phyloP scores from a whole-genome alignment of 768 basidiomycete genomes.

The Lactarius hengduanensis region DNA sequence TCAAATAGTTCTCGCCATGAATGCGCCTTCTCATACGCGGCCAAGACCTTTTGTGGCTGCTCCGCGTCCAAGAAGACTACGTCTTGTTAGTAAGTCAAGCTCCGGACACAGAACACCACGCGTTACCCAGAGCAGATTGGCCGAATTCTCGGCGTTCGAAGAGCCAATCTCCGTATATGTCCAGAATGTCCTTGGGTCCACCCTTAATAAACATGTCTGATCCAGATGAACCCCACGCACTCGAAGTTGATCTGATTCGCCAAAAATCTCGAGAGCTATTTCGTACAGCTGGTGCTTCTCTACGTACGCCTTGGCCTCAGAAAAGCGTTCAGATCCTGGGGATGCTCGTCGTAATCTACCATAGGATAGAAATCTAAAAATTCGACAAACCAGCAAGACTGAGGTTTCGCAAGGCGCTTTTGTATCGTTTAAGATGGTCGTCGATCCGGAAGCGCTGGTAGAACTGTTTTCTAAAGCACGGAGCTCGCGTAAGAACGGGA shows the following conservation, averaged over 20 bases:
- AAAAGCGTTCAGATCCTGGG: slow-evolving; percentile 66
- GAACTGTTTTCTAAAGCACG: slow-evolving; percentile 70
- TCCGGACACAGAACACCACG: no score
- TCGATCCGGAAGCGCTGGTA: slow-evolving; percentile 93
- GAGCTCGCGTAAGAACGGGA: slow-evolving; percentile 93
- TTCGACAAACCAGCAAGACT: slow-evolving; percentile 56
- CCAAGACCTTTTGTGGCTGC: slow-evolving; percentile 70
- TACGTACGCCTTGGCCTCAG: slow-evolving; percentile 77
- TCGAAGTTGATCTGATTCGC: slow-evolving; percentile 56
- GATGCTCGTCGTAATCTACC: neutral
- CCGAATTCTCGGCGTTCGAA: slow-evolving; percentile 81
- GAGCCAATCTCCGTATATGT: slow-evolving; percentile 82
- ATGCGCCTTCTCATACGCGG: slow-evolving; percentile 81
- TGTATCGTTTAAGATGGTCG: slow-evolving; percentile 78
- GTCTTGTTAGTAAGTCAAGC: slow-evolving; percentile 5
- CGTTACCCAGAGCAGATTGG: slow-evolving; percentile 77
- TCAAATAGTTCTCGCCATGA: slow-evolving; percentile 94
- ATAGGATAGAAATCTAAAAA: neutral
- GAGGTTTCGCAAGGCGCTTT: slow-evolving; percentile 73
- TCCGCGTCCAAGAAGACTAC: slow-evolving; percentile 73
- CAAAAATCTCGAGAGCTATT: slow-evolving; percentile 73
- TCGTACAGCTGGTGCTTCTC: slow-evolving; percentile 76
- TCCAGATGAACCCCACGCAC: slow-evolving; percentile 40
- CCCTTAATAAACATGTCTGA: neutral
- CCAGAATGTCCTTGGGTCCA: slow-evolving; percentile 54